Evolutionary conservation across 1,139 yeast species (phyloP).

Genomic region (Yamadazyma friedrichii): DNA sequence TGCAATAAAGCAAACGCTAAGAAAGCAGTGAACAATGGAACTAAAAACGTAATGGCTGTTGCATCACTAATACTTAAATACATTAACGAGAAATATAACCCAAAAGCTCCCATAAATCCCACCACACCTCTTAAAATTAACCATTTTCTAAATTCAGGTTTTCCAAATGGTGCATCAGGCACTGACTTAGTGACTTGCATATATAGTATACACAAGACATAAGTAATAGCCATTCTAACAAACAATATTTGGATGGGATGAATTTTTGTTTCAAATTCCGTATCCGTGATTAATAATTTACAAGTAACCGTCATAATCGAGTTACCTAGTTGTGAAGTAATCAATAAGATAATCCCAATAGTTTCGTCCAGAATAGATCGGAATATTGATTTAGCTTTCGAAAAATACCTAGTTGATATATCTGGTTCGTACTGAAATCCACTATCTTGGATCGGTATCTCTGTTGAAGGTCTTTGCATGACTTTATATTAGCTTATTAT

Average conservation of each 20-base stretch:
- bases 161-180: constrained; percentile 72
- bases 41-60: constrained; percentile 73
- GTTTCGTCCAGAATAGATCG: background rate
- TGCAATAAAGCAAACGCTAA: constrained; percentile 66
- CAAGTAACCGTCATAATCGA: constrained; percentile 76
- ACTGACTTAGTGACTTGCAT: constrained; percentile 50
- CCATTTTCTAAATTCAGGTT: constrained; percentile 53
- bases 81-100: constrained; percentile 70
- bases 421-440: constrained; percentile 1
- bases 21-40: constrained; percentile 76
- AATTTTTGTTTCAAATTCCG: constrained; percentile 53
- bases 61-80: constrained; percentile 76
- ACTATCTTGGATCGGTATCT: constrained; percentile 3
- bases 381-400: too few species aligned
- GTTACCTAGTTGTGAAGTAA: constrained; percentile 68
- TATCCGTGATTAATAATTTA: constrained; percentile 66
- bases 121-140: constrained; percentile 64
- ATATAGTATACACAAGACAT: constrained; percentile 52
- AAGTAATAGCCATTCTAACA: constrained; percentile 74
- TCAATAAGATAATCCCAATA: constrained; percentile 40
- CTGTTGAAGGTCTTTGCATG: background rate
- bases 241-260: constrained; percentile 78
- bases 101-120: constrained; percentile 80
- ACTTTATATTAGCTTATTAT: background rate
- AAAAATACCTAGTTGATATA: background rate